Base-by-base conservation (phyloP, 768 basidiomycete genomes). In the Suillus fuscotomentosus region DNA sequence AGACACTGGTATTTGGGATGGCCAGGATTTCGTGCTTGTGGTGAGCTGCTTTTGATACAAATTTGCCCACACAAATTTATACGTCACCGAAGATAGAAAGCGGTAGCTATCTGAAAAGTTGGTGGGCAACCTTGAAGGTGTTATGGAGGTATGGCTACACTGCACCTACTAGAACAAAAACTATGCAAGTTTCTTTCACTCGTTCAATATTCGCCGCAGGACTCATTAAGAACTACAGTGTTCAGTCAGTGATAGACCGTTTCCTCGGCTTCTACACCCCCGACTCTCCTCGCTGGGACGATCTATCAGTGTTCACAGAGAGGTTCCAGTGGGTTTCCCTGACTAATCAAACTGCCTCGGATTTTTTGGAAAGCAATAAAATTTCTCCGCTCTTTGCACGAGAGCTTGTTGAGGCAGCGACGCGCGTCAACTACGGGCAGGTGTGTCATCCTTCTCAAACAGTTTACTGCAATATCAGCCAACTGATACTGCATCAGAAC, bases 401-500 rank as follows among this genome's bases (percentile, higher is more conserved):
- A 34, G 95, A 98, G 76, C 76, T 96, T 54, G 81, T 95, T 39
- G 92, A 94, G 61, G 90, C 86, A 4, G 86, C 89, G 2, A 91
- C 92, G 9, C 83, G 94, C 45, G 91, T 93, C 47, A 95, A 94
- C 73, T 95, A 95, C 70, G 90, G 89, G 59, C 89, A 91, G 80
- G 88, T 89, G 63, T 22, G 75, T 61, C 38, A 60, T 45, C 45
- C 34, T 14, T 43, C 63, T 22, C 41, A 24, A 54, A 38, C 11
- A 54, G 53, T 8, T 50, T 27, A 43, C 31, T 67, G 42, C 17
- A 42, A 24, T 41, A 57, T 36, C 43, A 36, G 50, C 57, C 60
- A 36, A 61, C 43, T 48, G 51, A 39, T 9, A 39, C 59, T 27
- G 34, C 27, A 60, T 11, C 70, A 93, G 84, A 86, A 94, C 70